A percentile compares a stretch with the other conserved stretches of the same genome.
Conservation (phyloP, 2,329 filamentous ascomycete genomes). For the Fusarium sp. region DNA sequence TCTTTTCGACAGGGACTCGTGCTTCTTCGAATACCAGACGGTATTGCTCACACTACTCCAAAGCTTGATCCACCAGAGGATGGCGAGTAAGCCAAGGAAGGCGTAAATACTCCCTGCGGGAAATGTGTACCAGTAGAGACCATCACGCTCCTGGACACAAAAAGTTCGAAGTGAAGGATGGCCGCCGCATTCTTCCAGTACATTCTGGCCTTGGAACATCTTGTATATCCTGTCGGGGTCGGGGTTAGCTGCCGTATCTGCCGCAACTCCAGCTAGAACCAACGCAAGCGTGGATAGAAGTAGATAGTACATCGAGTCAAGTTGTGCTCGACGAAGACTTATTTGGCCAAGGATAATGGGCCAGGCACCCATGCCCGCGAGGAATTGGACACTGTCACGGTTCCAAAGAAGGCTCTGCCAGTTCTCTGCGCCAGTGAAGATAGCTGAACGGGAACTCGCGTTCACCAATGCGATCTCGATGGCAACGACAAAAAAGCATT, state of each 20-base stretch:
- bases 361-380: conserved; percentile 23
- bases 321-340: conserved; percentile 3
- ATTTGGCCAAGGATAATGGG: conserved; percentile 7
- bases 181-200: conserved; percentile 2
- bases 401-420: conserved; percentile 20
- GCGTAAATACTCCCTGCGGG: conserved; percentile 13
- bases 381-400: neutral
- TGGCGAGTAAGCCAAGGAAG: neutral
- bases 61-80: conserved; percentile 22
- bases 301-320: conserved; percentile 11
- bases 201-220: conserved; percentile 6
- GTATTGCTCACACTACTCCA: neutral
- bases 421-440: conserved; percentile 11
- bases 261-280: neutral
- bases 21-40: neutral
- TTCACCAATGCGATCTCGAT: conserved; percentile 14
- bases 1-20: neutral
- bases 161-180: conserved; percentile 27
- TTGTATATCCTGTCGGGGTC: conserved; percentile 3
- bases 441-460: neutral
- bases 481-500: conserved; percentile 26
- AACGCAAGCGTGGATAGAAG: conserved; percentile 9
- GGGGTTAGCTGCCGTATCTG: neutral
- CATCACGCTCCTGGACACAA: conserved; percentile 1
- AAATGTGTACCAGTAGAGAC: conserved; percentile 23